Evolutionary conservation across 2,329 filamentous ascomycete species (phyloP).

Genomic region (Penicillium glabrum): DNA sequence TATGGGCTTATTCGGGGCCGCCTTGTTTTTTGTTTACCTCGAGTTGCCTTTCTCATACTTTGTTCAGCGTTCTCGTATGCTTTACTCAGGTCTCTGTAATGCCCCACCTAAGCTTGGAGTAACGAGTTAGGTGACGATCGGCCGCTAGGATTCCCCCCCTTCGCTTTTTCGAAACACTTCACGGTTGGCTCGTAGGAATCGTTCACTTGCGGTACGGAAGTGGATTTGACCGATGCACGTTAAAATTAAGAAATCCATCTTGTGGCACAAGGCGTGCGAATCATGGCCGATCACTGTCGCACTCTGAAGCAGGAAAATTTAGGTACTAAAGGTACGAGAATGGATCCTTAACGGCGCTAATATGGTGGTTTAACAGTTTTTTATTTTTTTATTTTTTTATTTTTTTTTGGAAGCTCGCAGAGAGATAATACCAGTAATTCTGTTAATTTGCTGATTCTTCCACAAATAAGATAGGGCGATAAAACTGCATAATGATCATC

Average conservation of each 20-base stretch:
- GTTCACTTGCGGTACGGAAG: slow-evolving; percentile 3
- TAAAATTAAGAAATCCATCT: slow-evolving; percentile 21
- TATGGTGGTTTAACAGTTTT: neutral
- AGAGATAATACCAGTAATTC: neutral
- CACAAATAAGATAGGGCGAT: slow-evolving; percentile 10
- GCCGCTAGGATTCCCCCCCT: slow-evolving; percentile 33
- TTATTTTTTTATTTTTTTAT: neutral
- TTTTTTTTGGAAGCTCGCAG: neutral
- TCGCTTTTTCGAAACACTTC: neutral
- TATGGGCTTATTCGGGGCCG: neutral
- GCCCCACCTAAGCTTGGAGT: slow-evolving; percentile 26
- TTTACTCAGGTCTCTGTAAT: neutral
- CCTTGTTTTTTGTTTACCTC: neutral
- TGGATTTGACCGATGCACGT: slow-evolving; percentile 13
- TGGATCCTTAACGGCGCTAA: slow-evolving; percentile 11
- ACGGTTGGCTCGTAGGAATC: slow-evolving; percentile 1
- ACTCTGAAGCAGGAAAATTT: neutral
- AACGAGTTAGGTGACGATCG: slow-evolving; percentile 24
- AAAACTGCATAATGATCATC: neutral
- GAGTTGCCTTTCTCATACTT: slow-evolving; percentile 5
- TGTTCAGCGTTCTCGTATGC: slow-evolving; percentile 1
- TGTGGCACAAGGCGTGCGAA: slow-evolving; percentile 19
- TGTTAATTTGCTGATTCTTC: slow-evolving; percentile 5
- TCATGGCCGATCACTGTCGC: slow-evolving; percentile 9
- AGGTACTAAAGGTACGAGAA: slow-evolving; percentile 4